Base-by-base conservation (phyloP, 2,329 filamentous ascomycete genomes). In the Meredithiella fracta region DNA sequence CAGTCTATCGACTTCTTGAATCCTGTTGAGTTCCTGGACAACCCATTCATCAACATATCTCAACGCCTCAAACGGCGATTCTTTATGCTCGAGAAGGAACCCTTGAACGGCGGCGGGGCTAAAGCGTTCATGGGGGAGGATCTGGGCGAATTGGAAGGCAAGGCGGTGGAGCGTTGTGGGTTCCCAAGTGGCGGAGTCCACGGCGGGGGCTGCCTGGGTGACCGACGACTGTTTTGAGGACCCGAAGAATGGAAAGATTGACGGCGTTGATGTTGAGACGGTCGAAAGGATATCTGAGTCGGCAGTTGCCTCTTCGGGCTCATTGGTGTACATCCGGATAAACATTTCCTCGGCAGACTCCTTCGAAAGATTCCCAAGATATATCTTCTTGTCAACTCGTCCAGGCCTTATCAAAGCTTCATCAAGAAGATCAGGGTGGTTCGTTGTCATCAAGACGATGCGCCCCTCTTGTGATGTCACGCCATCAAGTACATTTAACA, bases 401-500 rank as follows among this genome's bases (percentile, higher is more conserved):
- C 85, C 85, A 0, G 86, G 84, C 0, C 85, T 74, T 52, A 89
- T 81, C 4, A 92, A 73, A 0, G 85, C 85, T 49, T 81, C 75
- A 63, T 90, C 85, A 0, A 91, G 76, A 14, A 77, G 73, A 62
- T 90, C 81, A 2, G 83, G 82, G 59, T 80, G 77, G 67, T 91
- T 92, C 31, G 84, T 88, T 0, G 86, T 90, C 83, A 90, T 88
- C 69, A 91, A 82, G 17, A 91, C 75, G 11, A 91, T 78, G 49
- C 85, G 78, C 25, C 85, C 86, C 68, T 91, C 86, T 62, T 86
- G 84, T 2, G 81, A 85, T 1, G 83, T 84, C 1, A 89, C 85
- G 55, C 87, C 85, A 63, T 94, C 86, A 59, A 94, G 87, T 58
- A 84, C 83, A 66, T 94, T 94, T 53, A 94, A 75, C 1, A 94